Evolutionary conservation across 176 grass and related monocot species (phyloP), one percentile per base, ranked within the genome.

Genomic region (Rhipidocladum racemiflorum): DNA sequence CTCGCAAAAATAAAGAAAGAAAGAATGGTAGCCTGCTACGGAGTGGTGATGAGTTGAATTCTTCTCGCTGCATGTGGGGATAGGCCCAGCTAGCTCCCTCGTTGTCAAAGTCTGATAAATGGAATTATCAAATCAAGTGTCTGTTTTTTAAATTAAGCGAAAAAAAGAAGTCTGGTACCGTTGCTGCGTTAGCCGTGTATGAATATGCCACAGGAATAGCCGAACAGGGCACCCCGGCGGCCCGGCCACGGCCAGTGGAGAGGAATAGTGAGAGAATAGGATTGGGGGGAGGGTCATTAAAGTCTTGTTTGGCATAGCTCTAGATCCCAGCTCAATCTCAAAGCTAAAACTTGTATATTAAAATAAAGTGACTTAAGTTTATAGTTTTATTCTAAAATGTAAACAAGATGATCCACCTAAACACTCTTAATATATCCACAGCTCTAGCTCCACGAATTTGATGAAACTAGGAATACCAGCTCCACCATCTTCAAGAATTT

Each of bases 31-130:
- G 34, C 23, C 9, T 68, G 6, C 9, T 68, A 9, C 2, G 2
- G 1, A 1, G n/a, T 0, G 44, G 7, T 6, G 77, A 18, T 16
- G 50, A 4, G 70, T 76, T 76, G 77, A 89, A 64, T 38, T 28
- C 21, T 69, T 69, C 62, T 75, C 20, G 50, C 36, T 40, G 62
- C 70, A 69, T 28, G 35, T 68, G 61, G 72, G 82, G 53, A 32
- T 25, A 38, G 17, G 25, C 17, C 9, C 24, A 9, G 13, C 39
- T 28, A 30, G n/a, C 13, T 13, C 6, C 42, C 72, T 63, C 72
- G 56, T 85, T 66, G 65, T 24, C 38, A 59, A 83, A 73, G 88
- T 86, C 78, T 86, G 83, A 82, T 17, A 64, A 46, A 24, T 30
- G 2, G 40, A 25, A 65, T 34, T 18, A 18, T 13, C n/a, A 66